Evolutionary conservation across 306 rosid species (phyloP), one percentile per base, ranked within the genome.

Genomic region (Malus sylvestris): DNA sequence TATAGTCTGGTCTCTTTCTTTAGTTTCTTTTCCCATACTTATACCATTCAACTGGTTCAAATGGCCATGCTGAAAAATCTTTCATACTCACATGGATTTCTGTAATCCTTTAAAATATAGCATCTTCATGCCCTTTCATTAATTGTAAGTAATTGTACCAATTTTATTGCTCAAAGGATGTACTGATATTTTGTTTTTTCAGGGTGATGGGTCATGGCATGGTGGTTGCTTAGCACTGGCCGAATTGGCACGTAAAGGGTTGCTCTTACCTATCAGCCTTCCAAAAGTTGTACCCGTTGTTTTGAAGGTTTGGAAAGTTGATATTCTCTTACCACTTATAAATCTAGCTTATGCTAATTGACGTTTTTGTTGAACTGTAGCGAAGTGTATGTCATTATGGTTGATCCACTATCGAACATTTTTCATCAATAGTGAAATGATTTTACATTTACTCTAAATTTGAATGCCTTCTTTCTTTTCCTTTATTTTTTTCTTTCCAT

Each of bases 171-270:
- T 38, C 33, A 75, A 8, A 25, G 16, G 13, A 15, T 53, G 32
- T 57, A 32, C 75, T 84, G 78, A 68, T 35, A 60, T 46, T 60
- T 68, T 15, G 52, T 23, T 53, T 80, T 87, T 86, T 59, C 85
- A 95, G 98, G 97, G 97, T 65, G 98, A 95, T 82, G 96, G 98
- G 79, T 95, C 98, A 63, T 95, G 98, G 98, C 98, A 92, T 76
- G 98, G 98, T 74, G 98, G 97, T 73, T 95, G 98, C 89, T 88
- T 95, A 74, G 98, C 98, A 29, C 83, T 95, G 83, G 98, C 97
- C 67, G 97, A 95, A 87, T 92, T 95, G 87, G 97, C 96, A 80
- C 97, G 98, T 74, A 88, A 97, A 86, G 98, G 98, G 79, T 85
- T 92, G 86, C 97, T 95, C 82, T 83, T 92, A 68, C 97, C 97